phyloP scores from a whole-genome alignment of 2,329 filamentous ascomycete genomes.

The Aureobasidium lini region DNA sequence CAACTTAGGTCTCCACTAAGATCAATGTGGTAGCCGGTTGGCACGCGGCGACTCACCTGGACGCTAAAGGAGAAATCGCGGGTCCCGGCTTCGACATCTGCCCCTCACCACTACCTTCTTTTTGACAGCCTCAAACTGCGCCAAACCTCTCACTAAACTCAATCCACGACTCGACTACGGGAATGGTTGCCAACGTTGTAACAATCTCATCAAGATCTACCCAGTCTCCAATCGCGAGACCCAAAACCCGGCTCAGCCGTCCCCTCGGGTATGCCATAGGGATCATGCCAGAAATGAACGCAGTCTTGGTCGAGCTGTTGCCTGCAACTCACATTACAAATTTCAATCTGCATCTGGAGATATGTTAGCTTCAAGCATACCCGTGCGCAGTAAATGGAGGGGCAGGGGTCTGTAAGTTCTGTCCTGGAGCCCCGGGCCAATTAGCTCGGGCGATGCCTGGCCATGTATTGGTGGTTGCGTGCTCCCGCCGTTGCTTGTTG shows the following conservation, averaged over 20 bases:
- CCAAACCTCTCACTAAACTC: conserved; percentile 12
- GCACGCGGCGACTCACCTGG: conserved; percentile 9
- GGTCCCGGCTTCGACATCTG: conserved; percentile 11
- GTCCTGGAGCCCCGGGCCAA: conserved; percentile 11
- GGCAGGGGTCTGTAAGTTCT: conserved; percentile 13
- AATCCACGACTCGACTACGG: conserved; percentile 5
- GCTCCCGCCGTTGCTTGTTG: conserved; percentile 14
- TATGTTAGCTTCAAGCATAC: conserved; percentile 9
- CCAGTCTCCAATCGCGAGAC: neutral
- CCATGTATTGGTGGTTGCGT: conserved; percentile 14
- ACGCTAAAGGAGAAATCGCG: conserved; percentile 12
- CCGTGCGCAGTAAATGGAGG: conserved; percentile 13
- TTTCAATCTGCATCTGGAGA: conserved; percentile 5
- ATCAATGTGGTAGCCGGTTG: conserved; percentile 5
- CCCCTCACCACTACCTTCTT: conserved; percentile 13
- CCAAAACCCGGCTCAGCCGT: neutral
- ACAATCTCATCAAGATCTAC: conserved; percentile 12
- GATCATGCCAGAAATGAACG: neutral
- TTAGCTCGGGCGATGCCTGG: conserved; percentile 3
- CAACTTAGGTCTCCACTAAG: conserved; percentile 10
- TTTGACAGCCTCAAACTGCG: conserved; percentile 12
- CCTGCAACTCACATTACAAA: neutral
- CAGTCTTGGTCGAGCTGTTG: neutral
- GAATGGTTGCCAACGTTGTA: conserved; percentile 1
- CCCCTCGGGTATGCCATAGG: neutral